phyloP scores from a whole-genome alignment of 768 basidiomycete genomes.

The Suillus cothurnatus region DNA sequence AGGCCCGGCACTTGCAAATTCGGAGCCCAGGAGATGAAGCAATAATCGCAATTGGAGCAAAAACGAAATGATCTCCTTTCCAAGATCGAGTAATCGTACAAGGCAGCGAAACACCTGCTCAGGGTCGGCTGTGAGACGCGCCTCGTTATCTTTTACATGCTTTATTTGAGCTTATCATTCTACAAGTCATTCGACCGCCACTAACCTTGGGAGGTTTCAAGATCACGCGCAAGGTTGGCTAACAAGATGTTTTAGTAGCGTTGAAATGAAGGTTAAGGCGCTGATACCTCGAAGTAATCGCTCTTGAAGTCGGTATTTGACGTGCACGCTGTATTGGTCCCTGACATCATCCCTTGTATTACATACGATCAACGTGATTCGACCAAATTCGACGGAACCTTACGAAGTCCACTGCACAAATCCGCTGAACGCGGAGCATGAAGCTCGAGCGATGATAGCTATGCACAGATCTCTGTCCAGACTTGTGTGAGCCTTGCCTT shows the following conservation, averaged over 20 bases:
- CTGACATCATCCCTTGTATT: constrained; percentile 10
- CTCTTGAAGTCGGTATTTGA: constrained; percentile 23
- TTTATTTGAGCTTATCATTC: background rate
- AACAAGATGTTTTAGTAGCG: background rate
- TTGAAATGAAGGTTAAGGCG: background rate
- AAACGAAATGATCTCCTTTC: constrained; percentile 17
- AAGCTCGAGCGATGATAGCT: constrained; percentile 16
- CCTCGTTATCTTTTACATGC: constrained; percentile 12
- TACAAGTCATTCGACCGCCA: too few relatives aligned
- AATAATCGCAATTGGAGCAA: constrained; percentile 28
- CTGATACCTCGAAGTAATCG: constrained; percentile 22
- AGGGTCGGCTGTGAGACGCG: background rate
- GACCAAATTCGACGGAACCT: constrained; percentile 6
- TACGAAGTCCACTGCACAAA: constrained; percentile 22
- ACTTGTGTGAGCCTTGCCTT: background rate
- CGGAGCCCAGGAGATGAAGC: constrained; percentile 16
- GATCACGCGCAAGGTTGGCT: constrained; percentile 24
- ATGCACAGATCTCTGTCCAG: constrained; percentile 12
- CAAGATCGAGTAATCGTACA: constrained; percentile 13
- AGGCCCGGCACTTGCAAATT: constrained; percentile 22
- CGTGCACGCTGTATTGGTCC: constrained; percentile 16
- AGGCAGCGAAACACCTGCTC: constrained; percentile 15
- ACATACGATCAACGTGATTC: background rate
- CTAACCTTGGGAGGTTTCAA: constrained; percentile 26
- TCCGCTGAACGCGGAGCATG: constrained; percentile 20